Evolutionary conservation across 2,329 filamentous ascomycete genomes (phyloP), one percentile per base, ranked within the genome.

Genomic region (Pseudopyricularia javanii): DNA sequence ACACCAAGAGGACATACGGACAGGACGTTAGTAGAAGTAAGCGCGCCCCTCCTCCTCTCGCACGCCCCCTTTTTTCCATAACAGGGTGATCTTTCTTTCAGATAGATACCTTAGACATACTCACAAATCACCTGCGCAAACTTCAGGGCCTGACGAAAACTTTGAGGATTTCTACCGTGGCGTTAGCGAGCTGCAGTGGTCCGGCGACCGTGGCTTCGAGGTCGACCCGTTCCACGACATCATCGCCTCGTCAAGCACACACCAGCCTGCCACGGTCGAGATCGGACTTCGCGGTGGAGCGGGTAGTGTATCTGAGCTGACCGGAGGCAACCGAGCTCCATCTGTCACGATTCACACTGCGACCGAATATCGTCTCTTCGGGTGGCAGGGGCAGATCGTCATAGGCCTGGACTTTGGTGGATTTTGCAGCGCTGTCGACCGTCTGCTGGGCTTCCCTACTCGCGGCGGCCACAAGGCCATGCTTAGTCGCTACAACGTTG

Each of bases 1-100:
- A 57, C 47, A 49, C 52, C 28, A 54, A 28, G 17, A 54, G 56
- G 8, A 37, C 47, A 11, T 54, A 54, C 20, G 57, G 57, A 15
- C 51, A 26, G 17, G 52, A 55, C 20, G 24, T 45, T 24, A 45
- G 40, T 28, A 45, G 40, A 45, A 6, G 40, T 45, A 45, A 45
- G 40, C 24, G 6, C n/a, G 6, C n/a, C 30, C 22, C 12, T 17
- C 26, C 9, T 45, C 6, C 24, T 50, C 30, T 34, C 2, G 12
- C 12, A 11, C 14, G 12, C 17, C 15, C 2, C 2, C 4, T n/a
- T 15, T 32, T 33, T 4, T n/a, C 14, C 26, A 7, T 11, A 11
- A 28, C n/a, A n/a, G n/a, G n/a, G n/a, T n/a, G n/a, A n/a, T n/a
- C 35, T 20, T 40, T 20, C 35, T 6, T 3, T 22, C 3, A 1